A percentile compares a stretch with the other conserved stretches of the same genome.
These are phyloP conservation scores for Drechslerella stenobrocha DNA, from an alignment of 2,329 filamentous ascomycete species.

Conservation along the genomic window DNA sequence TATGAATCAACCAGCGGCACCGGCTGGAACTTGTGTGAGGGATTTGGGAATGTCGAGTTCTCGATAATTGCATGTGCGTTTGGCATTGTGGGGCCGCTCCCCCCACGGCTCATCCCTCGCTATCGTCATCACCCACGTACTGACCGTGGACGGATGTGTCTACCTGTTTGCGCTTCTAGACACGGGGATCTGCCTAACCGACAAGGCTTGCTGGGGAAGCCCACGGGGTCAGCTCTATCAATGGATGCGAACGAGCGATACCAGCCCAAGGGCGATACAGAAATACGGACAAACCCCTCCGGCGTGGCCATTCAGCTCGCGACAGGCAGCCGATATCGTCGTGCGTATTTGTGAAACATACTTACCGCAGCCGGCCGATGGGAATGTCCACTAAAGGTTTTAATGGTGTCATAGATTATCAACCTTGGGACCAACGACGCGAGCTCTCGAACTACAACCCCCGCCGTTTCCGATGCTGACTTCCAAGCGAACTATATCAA, in stretches of 20 bases:
- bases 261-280: conserved; percentile 19
- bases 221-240: conserved; percentile 42
- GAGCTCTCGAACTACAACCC: conserved; percentile 55
- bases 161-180: background rate
- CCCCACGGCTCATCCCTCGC: conserved; percentile 51
- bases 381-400: conserved; percentile 49
- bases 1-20: conserved; percentile 65
- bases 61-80: conserved; percentile 60
- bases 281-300: conserved; percentile 38
- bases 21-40: conserved; percentile 62
- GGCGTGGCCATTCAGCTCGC: conserved; percentile 27
- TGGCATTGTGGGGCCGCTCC: conserved; percentile 63
- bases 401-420: conserved; percentile 56
- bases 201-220: conserved; percentile 63
- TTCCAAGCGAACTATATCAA: conserved; percentile 57
- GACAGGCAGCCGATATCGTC: conserved; percentile 42
- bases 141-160: background rate
- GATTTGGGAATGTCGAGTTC: conserved; percentile 65
- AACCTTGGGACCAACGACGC: conserved; percentile 60
- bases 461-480: conserved; percentile 55
- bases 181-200: conserved; percentile 63
- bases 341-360: conserved; percentile 10
- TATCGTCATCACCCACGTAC: conserved; percentile 63
- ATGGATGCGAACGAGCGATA: conserved; percentile 42
- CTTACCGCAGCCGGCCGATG: background rate